A percentile compares a stretch with the other conserved stretches of the same genome.
Evolutionary conservation across 1,139 yeast genomes (phyloP).

Genomic region (Protomyces macrosporus): DNA sequence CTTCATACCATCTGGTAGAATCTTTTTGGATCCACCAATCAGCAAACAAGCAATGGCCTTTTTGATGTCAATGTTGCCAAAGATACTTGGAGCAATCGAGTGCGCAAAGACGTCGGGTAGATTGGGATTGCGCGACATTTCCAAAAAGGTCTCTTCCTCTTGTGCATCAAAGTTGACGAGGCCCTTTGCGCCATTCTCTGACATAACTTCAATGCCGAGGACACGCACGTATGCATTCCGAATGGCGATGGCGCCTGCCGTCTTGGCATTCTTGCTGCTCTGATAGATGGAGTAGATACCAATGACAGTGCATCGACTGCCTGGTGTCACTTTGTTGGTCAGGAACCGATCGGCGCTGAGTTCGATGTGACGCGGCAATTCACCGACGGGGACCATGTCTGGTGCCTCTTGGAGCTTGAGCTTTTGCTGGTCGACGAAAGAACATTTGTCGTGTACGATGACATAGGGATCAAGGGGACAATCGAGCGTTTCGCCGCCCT

Average conservation of each 20-base stretch:
- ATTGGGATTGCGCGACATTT: constrained; percentile 74
- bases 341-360: constrained; percentile 84
- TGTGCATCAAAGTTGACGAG: constrained; percentile 76
- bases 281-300: constrained; percentile 92
- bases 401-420: constrained; percentile 93
- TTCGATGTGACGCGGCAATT: constrained; percentile 91
- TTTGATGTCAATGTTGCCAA: constrained; percentile 87
- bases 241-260: constrained; percentile 65
- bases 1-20: constrained; percentile 93
- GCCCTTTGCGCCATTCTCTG: constrained; percentile 59
- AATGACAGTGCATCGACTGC: constrained; percentile 83
- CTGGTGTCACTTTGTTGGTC: constrained; percentile 89
- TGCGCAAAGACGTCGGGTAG: constrained; percentile 77
- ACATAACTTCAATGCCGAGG: constrained; percentile 77
- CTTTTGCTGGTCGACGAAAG: constrained; percentile 89
- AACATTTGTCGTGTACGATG: constrained; percentile 86
- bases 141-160: constrained; percentile 86
- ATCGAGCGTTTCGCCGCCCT: constrained; percentile 57
- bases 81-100: constrained; percentile 94
- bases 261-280: constrained; percentile 47
- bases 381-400: constrained; percentile 98
- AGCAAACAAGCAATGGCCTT: constrained; percentile 86
- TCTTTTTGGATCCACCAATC: constrained; percentile 90
- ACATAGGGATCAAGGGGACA: constrained; percentile 92
- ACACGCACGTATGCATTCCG: constrained; percentile 87